Conservation (phyloP, 768 basidiomycete genomes). For the Termitomyces sp. region DNA sequence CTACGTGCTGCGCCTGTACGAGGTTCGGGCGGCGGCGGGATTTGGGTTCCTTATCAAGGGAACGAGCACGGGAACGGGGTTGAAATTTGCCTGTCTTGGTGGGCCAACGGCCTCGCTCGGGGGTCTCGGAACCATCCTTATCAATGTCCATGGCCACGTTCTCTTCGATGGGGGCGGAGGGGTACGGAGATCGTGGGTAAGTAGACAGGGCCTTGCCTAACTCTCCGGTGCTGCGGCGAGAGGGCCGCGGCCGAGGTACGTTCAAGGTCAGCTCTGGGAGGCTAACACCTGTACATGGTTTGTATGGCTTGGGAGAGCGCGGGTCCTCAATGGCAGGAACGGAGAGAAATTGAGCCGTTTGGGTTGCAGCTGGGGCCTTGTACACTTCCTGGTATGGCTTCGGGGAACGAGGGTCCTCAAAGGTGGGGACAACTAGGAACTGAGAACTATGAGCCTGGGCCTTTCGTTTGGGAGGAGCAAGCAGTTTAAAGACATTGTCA, state of each 20-base stretch:
- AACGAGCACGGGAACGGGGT: slow-evolving; percentile 14
- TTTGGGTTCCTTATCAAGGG: slow-evolving; percentile 14
- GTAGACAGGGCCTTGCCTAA: slow-evolving; percentile 26
- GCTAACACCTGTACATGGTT: slow-evolving; percentile 7
- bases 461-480: slow-evolving; percentile 25
- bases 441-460: neutral
- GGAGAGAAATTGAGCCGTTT: neutral
- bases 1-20: neutral
- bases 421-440: slow-evolving; percentile 16
- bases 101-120: slow-evolving; percentile 11
- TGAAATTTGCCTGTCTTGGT: slow-evolving; percentile 1
- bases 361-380: neutral
- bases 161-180: slow-evolving; percentile 14
- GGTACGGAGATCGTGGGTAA: slow-evolving; percentile 42
- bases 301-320: slow-evolving; percentile 33
- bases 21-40: slow-evolving; percentile 7
- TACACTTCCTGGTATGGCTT: slow-evolving; percentile 19
- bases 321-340: slow-evolving; percentile 31
- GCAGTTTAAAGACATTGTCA: slow-evolving; percentile 29
- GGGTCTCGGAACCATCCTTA: slow-evolving; percentile 13
- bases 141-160: neutral
- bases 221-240: slow-evolving; percentile 15
- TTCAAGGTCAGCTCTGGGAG: slow-evolving; percentile 12
- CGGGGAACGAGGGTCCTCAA: slow-evolving; percentile 38
- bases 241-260: slow-evolving; percentile 15